Percentiles rank a stretch among this genome's conserved stretches.
Conservation (phyloP, 768 basidiomycete genomes). For the Termitomyces bulborhizus region DNA sequence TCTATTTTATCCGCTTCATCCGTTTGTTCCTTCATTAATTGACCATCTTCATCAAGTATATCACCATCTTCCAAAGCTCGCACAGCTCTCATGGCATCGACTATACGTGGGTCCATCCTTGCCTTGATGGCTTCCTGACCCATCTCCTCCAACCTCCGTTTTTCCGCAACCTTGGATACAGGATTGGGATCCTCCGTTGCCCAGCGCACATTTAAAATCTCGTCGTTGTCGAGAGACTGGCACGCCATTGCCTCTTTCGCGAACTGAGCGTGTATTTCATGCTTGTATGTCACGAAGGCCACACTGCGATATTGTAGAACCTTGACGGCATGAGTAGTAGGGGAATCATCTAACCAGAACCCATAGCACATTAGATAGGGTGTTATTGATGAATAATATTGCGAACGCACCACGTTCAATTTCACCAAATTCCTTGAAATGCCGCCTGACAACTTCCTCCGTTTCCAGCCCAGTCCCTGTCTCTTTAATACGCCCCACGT, state of each 20-base stretch:
- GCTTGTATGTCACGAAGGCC: slow-evolving; percentile 93
- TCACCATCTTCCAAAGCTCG: slow-evolving; percentile 86
- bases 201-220: slow-evolving; percentile 98
- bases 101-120: slow-evolving; percentile 79
- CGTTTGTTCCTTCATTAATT: slow-evolving; percentile 22
- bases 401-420: slow-evolving; percentile 78
- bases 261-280: slow-evolving; percentile 85
- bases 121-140: slow-evolving; percentile 85
- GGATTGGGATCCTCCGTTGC: slow-evolving; percentile 99
- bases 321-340: slow-evolving; percentile 50
- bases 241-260: slow-evolving; percentile 99
- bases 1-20: slow-evolving; percentile 27
- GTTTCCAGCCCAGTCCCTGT: slow-evolving; percentile 84
- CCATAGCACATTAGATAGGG: neutral
- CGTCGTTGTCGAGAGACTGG: slow-evolving; percentile 94
- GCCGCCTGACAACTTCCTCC: slow-evolving; percentile 83
- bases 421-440: slow-evolving; percentile 95
- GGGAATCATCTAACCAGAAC: slow-evolving; percentile 19
- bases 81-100: slow-evolving; percentile 83
- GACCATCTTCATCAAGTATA: slow-evolving; percentile 33
- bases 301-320: slow-evolving; percentile 92
- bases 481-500: slow-evolving; percentile 92
- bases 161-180: slow-evolving; percentile 79
- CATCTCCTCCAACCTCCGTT: slow-evolving; percentile 72
- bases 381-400: neutral